Conservation (phyloP, 805 yeast genomes). For the Ogataea siamensis region DNA sequence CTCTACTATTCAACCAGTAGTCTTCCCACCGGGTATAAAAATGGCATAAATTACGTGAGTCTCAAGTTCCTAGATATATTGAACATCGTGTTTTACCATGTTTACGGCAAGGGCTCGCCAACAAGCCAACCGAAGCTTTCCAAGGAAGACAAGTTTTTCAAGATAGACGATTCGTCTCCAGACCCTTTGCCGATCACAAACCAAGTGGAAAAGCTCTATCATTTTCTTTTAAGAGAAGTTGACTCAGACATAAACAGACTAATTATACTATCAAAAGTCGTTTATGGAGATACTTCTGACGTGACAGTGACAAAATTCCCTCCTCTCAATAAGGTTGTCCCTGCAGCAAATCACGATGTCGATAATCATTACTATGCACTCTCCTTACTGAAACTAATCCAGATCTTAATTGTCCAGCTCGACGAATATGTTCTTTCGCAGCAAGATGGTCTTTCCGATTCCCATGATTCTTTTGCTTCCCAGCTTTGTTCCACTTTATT, state of each 20-base stretch:
- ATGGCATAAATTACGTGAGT: slow-evolving; percentile 33
- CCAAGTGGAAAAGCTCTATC: slow-evolving; percentile 32
- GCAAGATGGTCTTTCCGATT: slow-evolving; percentile 27
- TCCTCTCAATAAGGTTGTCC: slow-evolving; percentile 21
- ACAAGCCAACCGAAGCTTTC: slow-evolving; percentile 16
- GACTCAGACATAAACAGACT: slow-evolving; percentile 36
- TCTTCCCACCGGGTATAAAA: slow-evolving; percentile 22
- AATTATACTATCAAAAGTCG: slow-evolving; percentile 30
- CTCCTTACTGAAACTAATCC: slow-evolving; percentile 29
- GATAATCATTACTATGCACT: slow-evolving; percentile 29
- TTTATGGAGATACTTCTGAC: slow-evolving; percentile 20
- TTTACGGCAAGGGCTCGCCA: slow-evolving; percentile 23
- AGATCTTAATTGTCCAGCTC: slow-evolving; percentile 28
- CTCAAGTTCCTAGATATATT: slow-evolving; percentile 29
- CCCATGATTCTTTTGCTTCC: slow-evolving; percentile 29
- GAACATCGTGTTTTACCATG: slow-evolving; percentile 22
- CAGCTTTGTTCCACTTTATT: slow-evolving; percentile 36
- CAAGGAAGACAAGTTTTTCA: slow-evolving; percentile 19
- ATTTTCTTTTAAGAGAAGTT: slow-evolving; percentile 29
- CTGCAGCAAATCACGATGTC: slow-evolving; percentile 11
- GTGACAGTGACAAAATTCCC: slow-evolving; percentile 18
- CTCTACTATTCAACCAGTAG: slow-evolving; percentile 32
- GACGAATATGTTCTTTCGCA: slow-evolving; percentile 34
- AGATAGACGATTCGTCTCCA: slow-evolving; percentile 6
- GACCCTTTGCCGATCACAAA: slow-evolving; percentile 20